Base-by-base conservation (phyloP, 2,329 filamentous ascomycete genomes). In the Macrophomina phaseolina region DNA sequence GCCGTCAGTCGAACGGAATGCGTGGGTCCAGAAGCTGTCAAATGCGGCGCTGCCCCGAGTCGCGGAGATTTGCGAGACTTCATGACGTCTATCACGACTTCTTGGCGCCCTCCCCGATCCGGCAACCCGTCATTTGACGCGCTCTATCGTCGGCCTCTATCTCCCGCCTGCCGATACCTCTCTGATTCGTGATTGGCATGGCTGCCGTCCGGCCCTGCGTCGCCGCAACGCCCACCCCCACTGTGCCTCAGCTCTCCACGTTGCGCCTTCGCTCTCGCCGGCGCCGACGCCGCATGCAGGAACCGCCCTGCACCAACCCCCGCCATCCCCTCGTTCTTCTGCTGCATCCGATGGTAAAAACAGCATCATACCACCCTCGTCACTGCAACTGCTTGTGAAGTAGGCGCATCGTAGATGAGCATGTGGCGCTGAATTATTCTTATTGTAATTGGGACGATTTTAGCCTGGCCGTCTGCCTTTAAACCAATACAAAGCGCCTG, bases 401-500 rank as follows among this genome's bases (percentile, higher is more conserved):
- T 23, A 23, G 23, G 23, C n/a, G n/a, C 49, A 36, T 12, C 16
- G 8, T 53, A 16, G 36, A 61, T 30, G 45, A 45, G 58, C 23
- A 62, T 30, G 38, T 49, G 58, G 58, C 58, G 32, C 34, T 62
- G 42, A 48, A 49, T 48, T 62, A 62, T 49, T 62, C 32, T 48
- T 48, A 36, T 49, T 48, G 42, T 49, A 49, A 62, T 62, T 49
- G 45, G 34, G 42, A 34, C 42, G 38, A 36, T 49, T 49, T 62
- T 30, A 62, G 58, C 58, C 58, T 61, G 28, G 8, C 46, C 42
- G 30, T 62, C 49, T 62, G 58, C 45, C 16, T 28, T 55, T 49
- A 49, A 62, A 62, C 58, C 58, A 62, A 49, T 62, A 62, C 45
- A 62, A 62, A 36, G 58, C 58, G 58, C 58, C 58, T 36, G 58